Percentiles rank a stretch among this genome's conserved stretches.
Conservation (phyloP, 805 yeast genomes). For the Maudiozyma saulgeensis region DNA sequence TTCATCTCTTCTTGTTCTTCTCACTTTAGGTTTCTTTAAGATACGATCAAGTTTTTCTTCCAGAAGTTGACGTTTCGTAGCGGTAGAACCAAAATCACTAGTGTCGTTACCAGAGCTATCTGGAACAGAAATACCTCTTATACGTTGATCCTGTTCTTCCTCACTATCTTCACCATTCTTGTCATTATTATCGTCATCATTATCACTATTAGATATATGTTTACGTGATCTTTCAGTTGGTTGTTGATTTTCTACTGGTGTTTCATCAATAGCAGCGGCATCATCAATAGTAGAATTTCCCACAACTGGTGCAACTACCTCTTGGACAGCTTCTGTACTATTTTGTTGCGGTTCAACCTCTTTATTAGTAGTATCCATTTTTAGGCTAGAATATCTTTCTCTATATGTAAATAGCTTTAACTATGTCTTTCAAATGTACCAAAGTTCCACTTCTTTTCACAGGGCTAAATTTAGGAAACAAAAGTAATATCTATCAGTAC, state of each 20-base stretch:
- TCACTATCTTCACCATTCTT: constrained; percentile 4
- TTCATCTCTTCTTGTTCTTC: constrained; percentile 67
- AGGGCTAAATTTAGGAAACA: too few relatives aligned
- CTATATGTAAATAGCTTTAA: too few relatives aligned
- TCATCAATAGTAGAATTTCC: not conserved
- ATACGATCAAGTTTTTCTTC: constrained; percentile 78
- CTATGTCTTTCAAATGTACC: too few relatives aligned
- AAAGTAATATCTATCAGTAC: too few relatives aligned
- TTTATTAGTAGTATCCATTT: not conserved
- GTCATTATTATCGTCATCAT: constrained; percentile 15
- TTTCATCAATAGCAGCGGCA: not conserved
- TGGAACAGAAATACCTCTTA: not conserved
- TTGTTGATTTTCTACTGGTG: not conserved
- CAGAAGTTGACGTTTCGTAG: constrained; percentile 57
- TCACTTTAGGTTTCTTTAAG: constrained; percentile 51
- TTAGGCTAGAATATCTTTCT: too few relatives aligned
- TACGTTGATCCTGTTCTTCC: constrained; percentile 19
- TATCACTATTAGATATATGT: constrained; percentile 15
- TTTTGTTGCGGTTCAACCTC: not conserved
- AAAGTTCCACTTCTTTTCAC: too few relatives aligned
- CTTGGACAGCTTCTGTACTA: not conserved
- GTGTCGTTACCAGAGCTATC: constrained; percentile 2
- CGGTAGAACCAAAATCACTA: constrained; percentile 8
- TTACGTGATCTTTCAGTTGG: constrained; percentile 20
- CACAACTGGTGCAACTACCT: not conserved